Conservation (phyloP, 441 rosid genomes). For the Arabidopsis hybrid region DNA sequence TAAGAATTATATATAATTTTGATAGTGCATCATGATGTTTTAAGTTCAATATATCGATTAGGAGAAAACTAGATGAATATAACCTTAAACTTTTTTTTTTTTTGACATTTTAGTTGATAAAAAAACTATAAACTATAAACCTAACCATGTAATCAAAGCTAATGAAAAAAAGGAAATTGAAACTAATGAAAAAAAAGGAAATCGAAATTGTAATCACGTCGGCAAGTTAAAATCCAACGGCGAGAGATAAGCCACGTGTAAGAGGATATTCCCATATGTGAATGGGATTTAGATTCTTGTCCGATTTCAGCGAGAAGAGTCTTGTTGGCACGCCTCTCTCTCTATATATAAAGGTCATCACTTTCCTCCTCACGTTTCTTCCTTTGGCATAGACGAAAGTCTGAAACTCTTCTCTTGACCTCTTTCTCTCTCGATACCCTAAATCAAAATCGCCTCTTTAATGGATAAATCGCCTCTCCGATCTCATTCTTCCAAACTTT, state of each 20-base stretch:
- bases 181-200: no score
- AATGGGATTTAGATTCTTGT: conserved; percentile 24
- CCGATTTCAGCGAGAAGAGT: conserved; percentile 21
- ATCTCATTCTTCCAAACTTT: conserved; percentile 40
- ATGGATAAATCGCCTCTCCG: conserved; percentile 64
- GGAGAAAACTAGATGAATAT: background rate
- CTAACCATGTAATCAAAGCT: no score
- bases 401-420: conserved; percentile 26
- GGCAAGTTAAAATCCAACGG: conserved; percentile 17
- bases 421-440: background rate
- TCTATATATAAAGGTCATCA: background rate
- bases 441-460: conserved; percentile 36
- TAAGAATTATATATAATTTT: background rate
- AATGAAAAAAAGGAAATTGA: no score
- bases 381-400: conserved; percentile 32
- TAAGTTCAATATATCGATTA: background rate
- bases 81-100: no score
- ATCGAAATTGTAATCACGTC: background rate
- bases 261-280: conserved; percentile 30
- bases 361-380: conserved; percentile 38
- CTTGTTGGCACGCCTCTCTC: conserved; percentile 16
- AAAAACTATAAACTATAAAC: no score
- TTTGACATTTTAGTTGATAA: no score
- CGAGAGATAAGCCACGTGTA: background rate
- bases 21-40: background rate